phyloP scores from a whole-genome alignment of 2,329 filamentous ascomycete genomes.

The Nemania sp. region DNA sequence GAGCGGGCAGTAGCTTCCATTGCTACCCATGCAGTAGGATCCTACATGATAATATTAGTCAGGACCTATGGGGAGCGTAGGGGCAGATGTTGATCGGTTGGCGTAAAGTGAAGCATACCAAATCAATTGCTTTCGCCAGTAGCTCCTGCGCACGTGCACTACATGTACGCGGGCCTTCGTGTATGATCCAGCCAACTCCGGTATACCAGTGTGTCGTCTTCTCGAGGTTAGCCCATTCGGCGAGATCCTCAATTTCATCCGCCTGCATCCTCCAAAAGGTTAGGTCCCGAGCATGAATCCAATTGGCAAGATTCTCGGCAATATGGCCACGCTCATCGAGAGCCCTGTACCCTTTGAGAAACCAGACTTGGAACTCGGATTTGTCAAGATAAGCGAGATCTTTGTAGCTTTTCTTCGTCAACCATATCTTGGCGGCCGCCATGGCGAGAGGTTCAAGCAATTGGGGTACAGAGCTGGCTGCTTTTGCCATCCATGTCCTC shows the following conservation, averaged over 20 bases:
- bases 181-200: conserved; percentile 13
- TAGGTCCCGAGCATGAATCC: conserved; percentile 8
- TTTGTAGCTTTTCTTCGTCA: conserved; percentile 15
- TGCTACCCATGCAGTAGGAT: conserved; percentile 17
- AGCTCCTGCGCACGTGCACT: conserved; percentile 10
- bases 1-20: conserved; percentile 18
- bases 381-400: conserved; percentile 15
- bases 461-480: conserved; percentile 10
- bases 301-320: conserved; percentile 8
- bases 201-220: conserved; percentile 22
- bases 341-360: conserved; percentile 16
- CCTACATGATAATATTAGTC: not conserved
- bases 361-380: conserved; percentile 20
- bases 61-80: not conserved
- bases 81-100: not conserved
- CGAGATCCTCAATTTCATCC: conserved; percentile 8
- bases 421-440: conserved; percentile 16
- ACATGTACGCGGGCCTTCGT: not conserved
- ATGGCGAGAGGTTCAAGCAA: conserved; percentile 13
- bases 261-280: not conserved
- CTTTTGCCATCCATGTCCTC: conserved; percentile 1
- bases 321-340: conserved; percentile 10
- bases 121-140: conserved; percentile 12
- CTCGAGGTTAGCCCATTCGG: conserved; percentile 19
- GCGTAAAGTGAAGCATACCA: not conserved